Conservation (phyloP, 2,329 filamentous ascomycete genomes). For the Shiraia sp. region DNA sequence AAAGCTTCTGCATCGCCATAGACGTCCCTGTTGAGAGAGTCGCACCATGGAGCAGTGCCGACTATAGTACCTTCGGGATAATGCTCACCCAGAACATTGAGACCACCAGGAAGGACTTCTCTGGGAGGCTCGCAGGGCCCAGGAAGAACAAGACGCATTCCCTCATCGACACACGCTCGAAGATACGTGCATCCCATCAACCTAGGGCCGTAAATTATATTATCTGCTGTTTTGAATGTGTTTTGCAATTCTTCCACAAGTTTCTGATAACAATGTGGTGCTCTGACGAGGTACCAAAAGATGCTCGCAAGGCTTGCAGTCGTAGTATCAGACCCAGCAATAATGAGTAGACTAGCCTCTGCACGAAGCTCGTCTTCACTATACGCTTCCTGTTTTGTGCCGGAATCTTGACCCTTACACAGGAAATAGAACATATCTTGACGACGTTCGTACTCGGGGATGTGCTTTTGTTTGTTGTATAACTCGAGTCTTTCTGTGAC, state of each 20-base stretch:
- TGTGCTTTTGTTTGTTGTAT: conserved; percentile 6
- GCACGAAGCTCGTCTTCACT: conserved; percentile 43
- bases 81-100: conserved; percentile 14
- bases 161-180: conserved; percentile 18
- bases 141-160: conserved; percentile 17
- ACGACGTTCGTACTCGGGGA: conserved; percentile 20
- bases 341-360: conserved; percentile 17
- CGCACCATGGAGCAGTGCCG: conserved; percentile 19
- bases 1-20: conserved; percentile 19
- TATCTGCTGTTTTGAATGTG: too few relatives aligned
- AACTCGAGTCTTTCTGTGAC: conserved; percentile 5
- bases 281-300: conserved; percentile 17
- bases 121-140: conserved; percentile 17
- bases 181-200: conserved; percentile 21
- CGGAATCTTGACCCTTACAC: conserved; percentile 45
- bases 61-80: conserved; percentile 23
- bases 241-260: conserved; percentile 11
- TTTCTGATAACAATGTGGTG: conserved; percentile 11
- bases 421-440: conserved; percentile 50
- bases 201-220: too few relatives aligned
- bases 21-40: conserved; percentile 20
- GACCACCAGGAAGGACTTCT: conserved; percentile 20
- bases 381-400: conserved; percentile 39
- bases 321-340: conserved; percentile 22
- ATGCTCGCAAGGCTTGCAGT: conserved; percentile 11